Base-by-base conservation (phyloP, 192 early-diverging fungal genomes). In the Radiomyces spectabilis region DNA sequence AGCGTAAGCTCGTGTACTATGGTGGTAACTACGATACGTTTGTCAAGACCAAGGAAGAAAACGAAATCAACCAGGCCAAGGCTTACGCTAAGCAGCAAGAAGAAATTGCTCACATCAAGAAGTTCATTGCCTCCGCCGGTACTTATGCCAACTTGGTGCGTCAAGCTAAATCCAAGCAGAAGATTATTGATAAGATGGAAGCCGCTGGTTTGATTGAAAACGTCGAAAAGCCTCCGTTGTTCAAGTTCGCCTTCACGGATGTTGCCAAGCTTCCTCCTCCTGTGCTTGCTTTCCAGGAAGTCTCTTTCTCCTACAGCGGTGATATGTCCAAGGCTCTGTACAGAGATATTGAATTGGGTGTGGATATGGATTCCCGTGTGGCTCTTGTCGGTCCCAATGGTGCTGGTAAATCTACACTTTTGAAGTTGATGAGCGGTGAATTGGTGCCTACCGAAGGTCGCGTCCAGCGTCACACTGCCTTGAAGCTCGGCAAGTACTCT, bases 111-210 rank as follows among this genome's bases (percentile, higher is more conserved):
- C 92, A 99, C 77, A 97, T 99, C 72, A 95, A 95, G 71, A 88
- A 94, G 79, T 99, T 99, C 74, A 96, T 96, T 76, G 88, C 92
- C 29, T 93, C 91, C 16, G 94, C 92, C 59, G 96, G 96, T 95
- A 99, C 96, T 39, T 99, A 95, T 74, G 87, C 96, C 63, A 99
- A 99, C 80, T 83, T 98, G 80, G 93, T 96, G 40, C 80, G 89
- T 43, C 96, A 99, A 76, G 96, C 96, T 49, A 97, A 99, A 81
- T 93, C 91, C 31, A 89, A 93, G 70, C 96, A 96, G 67, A 99
- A 99, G 88, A 99, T 97, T 71, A 85, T 99, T 39, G 96, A 99
- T 79, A 99, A 99, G 80, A 99, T 99, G 96, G 91, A 94, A 75
- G 96, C 94, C 55, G 96, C 85, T 56, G 96, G 96, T 61, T 76